These are phyloP conservation scores for Rhodotorula toruloides DNA, from an alignment of 768 basidiomycete genomes.

Conservation along the genomic window DNA sequence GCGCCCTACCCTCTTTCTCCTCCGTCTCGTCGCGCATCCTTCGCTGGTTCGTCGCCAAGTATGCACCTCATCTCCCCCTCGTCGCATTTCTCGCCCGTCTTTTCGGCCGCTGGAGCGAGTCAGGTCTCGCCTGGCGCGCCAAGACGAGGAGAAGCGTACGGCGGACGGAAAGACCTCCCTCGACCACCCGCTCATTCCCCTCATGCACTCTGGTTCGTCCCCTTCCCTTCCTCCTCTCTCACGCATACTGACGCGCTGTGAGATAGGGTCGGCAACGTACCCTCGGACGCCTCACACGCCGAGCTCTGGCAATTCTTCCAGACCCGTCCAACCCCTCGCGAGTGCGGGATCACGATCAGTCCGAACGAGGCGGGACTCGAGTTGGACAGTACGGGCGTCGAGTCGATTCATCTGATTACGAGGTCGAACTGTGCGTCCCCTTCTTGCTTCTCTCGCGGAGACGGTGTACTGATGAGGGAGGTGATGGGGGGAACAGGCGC, in stretches of 20 bases:
- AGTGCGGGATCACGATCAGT: conserved; percentile 34
- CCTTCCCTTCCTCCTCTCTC: background rate
- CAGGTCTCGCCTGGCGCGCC: no score
- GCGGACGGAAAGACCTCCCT: conserved; percentile 27
- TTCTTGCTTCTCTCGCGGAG: background rate
- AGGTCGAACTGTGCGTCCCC: conserved; percentile 62
- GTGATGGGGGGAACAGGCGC: no score
- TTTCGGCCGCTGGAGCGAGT: no score
- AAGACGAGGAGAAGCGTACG: background rate
- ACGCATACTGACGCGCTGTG: background rate
- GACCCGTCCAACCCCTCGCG: conserved; percentile 42
- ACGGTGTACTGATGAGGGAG: no score
- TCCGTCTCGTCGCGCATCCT: background rate
- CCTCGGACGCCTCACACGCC: conserved; percentile 70
- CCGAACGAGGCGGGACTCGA: conserved; percentile 43
- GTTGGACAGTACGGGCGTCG: conserved; percentile 53
- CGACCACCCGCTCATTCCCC: conserved; percentile 40
- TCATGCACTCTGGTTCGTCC: conserved; percentile 31
- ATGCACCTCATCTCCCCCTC: no score
- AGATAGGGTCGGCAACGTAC: conserved; percentile 91
- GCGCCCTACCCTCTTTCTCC: background rate
- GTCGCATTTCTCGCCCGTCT: no score
- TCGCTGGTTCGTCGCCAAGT: no score
- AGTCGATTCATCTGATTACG: conserved; percentile 86
- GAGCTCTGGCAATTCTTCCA: conserved; percentile 82